Base-by-base conservation (phyloP, 768 basidiomycete genomes). In the Zangia roseola region DNA sequence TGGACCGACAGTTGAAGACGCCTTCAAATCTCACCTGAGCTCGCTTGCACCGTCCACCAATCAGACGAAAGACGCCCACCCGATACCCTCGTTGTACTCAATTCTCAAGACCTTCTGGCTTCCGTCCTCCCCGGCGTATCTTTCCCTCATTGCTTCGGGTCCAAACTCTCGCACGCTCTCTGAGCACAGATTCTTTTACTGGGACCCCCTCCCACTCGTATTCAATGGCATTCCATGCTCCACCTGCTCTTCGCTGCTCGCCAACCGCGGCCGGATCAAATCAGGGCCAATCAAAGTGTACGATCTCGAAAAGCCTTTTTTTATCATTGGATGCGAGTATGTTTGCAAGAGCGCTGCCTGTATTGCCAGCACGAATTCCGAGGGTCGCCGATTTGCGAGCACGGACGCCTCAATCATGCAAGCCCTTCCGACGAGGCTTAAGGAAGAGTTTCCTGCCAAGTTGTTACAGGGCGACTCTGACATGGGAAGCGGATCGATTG, bases 31-130 rank as follows among this genome's bases (percentile, higher is more conserved):
- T 1, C 89, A 91, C 54, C 76, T 91, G 16, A 76, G 73, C 43
- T 86, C 87, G 0, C 72, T 89, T 2, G 72, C 80, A 0, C 77
- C 81, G 1, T 78, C 71, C 19, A 59, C 72, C 24, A 66, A 68
- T 36, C 76, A 76, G 56, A 69, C 69, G 16, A 64, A 69, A 44
- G 68, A 72, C 30, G 59, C 61, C n/a, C 76, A 80, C 43, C 65
- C 78, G 13, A 84, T 86, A 30, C 88, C 88, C 0, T 79, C 82
- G 0, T 70, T 90, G 0, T 91, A 91, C 62, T 85, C 84, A 7
- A 79, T 87, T 51, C 73, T 91, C 35, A 88, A 87, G 63, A 89
- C 89, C 0, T 91, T 91, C 55, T 91, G 89, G 89, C 73, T 91
- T 13, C 88, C 88, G 0, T 82, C 82, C 0, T 88, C 87, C 0